These are phyloP conservation scores for Clitoria ternatea DNA, from an alignment of 306 rosid species.

Conservation along the genomic window DNA sequence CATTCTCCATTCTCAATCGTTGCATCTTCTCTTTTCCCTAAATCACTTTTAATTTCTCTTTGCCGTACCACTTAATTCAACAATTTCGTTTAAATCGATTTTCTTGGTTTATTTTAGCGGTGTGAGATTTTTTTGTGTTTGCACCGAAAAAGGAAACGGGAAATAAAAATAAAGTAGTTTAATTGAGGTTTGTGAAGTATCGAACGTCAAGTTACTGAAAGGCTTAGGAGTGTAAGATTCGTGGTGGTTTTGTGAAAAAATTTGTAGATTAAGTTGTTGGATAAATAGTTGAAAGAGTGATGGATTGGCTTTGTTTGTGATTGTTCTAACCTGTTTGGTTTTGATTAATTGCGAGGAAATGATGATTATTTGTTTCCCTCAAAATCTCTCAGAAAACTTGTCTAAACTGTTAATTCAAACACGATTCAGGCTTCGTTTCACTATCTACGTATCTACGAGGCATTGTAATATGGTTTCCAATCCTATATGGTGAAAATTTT, in stretches of 20 bases:
- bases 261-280: conserved; percentile 10
- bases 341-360: conserved; percentile 1
- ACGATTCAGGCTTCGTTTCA: no score
- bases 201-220: conserved; percentile 1
- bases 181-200: conserved; percentile 12
- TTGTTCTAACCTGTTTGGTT: neutral
- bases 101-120: neutral
- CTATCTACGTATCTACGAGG: no score
- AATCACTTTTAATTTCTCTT: neutral
- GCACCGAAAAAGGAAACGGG: no score
- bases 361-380: neutral
- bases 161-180: neutral
- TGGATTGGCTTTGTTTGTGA: neutral
- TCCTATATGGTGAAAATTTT: no score
- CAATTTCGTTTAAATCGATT: neutral
- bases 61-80: neutral
- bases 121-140: conserved; percentile 4
- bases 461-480: no score
- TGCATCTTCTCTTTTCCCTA: neutral
- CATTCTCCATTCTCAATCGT: neutral
- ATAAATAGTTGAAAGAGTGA: conserved; percentile 5
- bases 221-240: conserved; percentile 10
- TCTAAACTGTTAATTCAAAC: neutral
- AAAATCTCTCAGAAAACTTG: no score
- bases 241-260: neutral